Evolutionary conservation across 2,329 filamentous ascomycete genomes (phyloP).

Genomic region (Aureobasidium melanogenum): DNA sequence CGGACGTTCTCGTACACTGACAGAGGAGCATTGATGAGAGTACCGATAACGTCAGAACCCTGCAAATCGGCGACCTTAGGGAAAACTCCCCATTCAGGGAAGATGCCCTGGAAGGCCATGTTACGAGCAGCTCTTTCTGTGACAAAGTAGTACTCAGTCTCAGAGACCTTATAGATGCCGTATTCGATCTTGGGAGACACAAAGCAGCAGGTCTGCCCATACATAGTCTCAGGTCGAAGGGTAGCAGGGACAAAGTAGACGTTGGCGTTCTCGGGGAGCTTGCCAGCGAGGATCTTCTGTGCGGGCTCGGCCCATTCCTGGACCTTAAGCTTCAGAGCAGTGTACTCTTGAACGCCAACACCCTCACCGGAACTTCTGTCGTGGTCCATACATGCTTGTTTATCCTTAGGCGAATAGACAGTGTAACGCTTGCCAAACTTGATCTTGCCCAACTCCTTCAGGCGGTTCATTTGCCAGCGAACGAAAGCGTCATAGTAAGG

Average conservation of each 20-base stretch:
- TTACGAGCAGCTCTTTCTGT: conserved; percentile 80
- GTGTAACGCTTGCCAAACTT: conserved; percentile 91
- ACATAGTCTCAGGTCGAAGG: conserved; percentile 95
- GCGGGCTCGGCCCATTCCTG: conserved; percentile 79
- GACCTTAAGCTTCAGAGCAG: conserved; percentile 81
- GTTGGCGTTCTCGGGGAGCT: conserved; percentile 67
- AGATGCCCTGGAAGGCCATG: conserved; percentile 90
- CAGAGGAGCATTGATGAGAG: conserved; percentile 81
- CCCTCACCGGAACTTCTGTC: conserved; percentile 75
- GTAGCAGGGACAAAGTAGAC: conserved; percentile 90
- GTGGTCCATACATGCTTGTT: conserved; percentile 81
- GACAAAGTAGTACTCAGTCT: conserved; percentile 67
- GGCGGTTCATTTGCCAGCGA: conserved; percentile 85
- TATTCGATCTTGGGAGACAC: conserved; percentile 85
- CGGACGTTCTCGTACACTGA: conserved; percentile 77
- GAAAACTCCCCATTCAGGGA: conserved; percentile 65
- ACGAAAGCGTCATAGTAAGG: conserved; percentile 90
- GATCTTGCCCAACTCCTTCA: conserved; percentile 85
- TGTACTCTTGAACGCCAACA: conserved; percentile 83
- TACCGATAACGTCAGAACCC: conserved; percentile 76
- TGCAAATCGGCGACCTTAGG: conserved; percentile 65
- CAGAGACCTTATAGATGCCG: conserved; percentile 67
- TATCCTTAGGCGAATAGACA: conserved; percentile 84
- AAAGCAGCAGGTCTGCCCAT: conserved; percentile 93
- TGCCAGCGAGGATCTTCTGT: conserved; percentile 61